phyloP scores from a whole-genome alignment of 208 protist species.

The Naegleria gruberi region DNA sequence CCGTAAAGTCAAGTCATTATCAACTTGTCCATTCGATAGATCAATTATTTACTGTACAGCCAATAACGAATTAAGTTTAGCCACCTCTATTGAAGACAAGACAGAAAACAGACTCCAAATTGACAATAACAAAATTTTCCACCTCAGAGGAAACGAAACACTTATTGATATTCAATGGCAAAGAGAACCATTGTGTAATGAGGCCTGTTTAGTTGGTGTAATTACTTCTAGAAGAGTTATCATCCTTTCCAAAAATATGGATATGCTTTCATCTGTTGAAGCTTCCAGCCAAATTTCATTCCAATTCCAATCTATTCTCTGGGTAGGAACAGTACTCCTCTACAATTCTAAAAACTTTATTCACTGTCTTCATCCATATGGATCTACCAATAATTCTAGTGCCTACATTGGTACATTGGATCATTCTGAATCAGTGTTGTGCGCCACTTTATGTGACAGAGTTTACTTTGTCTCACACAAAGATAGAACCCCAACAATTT shows the following conservation, averaged over 20 bases:
- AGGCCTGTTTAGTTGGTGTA: not conserved
- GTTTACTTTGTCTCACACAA: not conserved
- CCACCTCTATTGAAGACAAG: not conserved
- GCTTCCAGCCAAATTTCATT: not conserved
- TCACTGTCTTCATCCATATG: not conserved
- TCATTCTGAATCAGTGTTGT: not conserved
- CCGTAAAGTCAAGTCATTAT: not conserved
- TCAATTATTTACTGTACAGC: not conserved
- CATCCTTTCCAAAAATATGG: not conserved
- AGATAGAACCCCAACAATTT: not conserved
- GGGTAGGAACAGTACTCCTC: not conserved
- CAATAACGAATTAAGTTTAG: not conserved
- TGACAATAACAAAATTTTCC: not conserved
- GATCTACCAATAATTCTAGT: not conserved
- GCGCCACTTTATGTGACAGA: not conserved
- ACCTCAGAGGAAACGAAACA: not conserved
- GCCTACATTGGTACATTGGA: not conserved
- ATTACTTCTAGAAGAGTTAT: slow-evolving; percentile 4
- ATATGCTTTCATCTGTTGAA: not conserved
- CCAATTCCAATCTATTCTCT: not conserved
- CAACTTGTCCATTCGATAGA: not conserved
- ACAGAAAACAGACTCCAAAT: not conserved
- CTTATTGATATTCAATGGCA: slow-evolving; percentile 8
- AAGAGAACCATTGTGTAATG: not conserved
- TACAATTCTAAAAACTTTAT: not conserved